Base-by-base conservation (phyloP, 106 monocot species). In the Phalaenopsis equestris region DNA sequence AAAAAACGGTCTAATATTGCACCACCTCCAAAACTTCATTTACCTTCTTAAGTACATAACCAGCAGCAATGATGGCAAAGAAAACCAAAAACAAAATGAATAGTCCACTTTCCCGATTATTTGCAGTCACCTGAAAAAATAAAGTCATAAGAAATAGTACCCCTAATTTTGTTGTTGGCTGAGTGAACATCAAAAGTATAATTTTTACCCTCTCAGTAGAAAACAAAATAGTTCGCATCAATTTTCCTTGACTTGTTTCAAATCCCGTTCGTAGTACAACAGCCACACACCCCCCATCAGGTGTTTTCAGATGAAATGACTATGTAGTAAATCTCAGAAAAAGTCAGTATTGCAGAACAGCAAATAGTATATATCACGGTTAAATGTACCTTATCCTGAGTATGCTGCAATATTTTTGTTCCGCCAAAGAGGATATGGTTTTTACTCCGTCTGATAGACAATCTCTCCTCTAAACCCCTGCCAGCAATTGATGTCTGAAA, bases 21-120 rank as follows among this genome's bases (percentile, higher is more conserved):
- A 43, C n/a, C 43, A 74, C 45, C 74, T 74, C 42, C 72, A 64
- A 46, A 67, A 0, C 21, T 57, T 64, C 78, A 37, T 14, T 41
- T 86, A 99, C 99, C 94, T 95, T 95, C 79, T 92, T 93, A 55
- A 99, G 99, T 77, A 99, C 99, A 90, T 99, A 99, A 55, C 95
- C 99, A 79, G 99, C 95, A 80, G 99, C 99, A 86, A 99, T 93
- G 46, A 99, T 83, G 45, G 99, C 99, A 91, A 99, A 99, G 80
- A 99, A 91, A 42, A 99, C 91, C 79, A 99, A 82, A 78, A 99
- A 99, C 49, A 99, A 88, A 83, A 99, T 99, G 80, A 99, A 99
- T 3, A 99, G 72, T 39, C 99, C 99, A 85, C 95, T 99, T 83
- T 99, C 99, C 95, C 90, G 90, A 77, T 89, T 99, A 85, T 99